Evolutionary conservation across 2,329 filamentous ascomycete genomes (phyloP), one percentile per base, ranked within the genome.

Genomic region (Coleophoma crateriformis): DNA sequence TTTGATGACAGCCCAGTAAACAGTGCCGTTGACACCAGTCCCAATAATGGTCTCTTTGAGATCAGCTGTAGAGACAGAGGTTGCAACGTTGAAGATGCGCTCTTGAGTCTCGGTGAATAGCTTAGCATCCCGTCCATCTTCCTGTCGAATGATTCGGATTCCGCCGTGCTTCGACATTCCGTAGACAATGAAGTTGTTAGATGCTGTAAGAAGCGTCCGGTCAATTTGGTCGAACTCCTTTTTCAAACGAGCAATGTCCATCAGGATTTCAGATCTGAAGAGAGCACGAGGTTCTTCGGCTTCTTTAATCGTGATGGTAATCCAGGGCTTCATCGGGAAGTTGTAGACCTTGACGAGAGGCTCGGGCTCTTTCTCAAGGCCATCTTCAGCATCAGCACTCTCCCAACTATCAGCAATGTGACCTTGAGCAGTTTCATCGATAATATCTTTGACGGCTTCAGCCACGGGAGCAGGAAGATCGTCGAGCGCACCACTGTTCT

Each of bases 141-240:
- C 89, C 70, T 99, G 94, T 54, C 90, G 84, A 64, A 99, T 96
- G 50, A 99, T 87, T 50, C 92, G 85, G 61, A 99, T 82, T 44
- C 94, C 94, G 46, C 90, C 90, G 57, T 90, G 89, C 74, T 95
- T 96, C 40, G 88, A 88, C 75, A 96, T 88, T 40, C 90, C 90
- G 62, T 97, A 99, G 6, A 89, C 85, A 68, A 99, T 97, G 71
- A 94, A 96, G 52, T 86, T 87, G 63, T 89, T 85, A 22, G 90
- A 92, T 15, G 92, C 91, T 5, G 91, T 87, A 45, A 92, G 92
- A 33, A 99, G 78, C 55, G 91, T 95, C 57, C 95, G 88, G 65
- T 99, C 94, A 54, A 96, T 85, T 71, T 97, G 94, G 64, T 99
- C 94, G 61, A 97, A 97, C 5, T 96, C 90, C 72, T 97, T 97